Evolutionary conservation across 1,139 yeast genomes (phyloP).

Genomic region (Candida sp.): DNA sequence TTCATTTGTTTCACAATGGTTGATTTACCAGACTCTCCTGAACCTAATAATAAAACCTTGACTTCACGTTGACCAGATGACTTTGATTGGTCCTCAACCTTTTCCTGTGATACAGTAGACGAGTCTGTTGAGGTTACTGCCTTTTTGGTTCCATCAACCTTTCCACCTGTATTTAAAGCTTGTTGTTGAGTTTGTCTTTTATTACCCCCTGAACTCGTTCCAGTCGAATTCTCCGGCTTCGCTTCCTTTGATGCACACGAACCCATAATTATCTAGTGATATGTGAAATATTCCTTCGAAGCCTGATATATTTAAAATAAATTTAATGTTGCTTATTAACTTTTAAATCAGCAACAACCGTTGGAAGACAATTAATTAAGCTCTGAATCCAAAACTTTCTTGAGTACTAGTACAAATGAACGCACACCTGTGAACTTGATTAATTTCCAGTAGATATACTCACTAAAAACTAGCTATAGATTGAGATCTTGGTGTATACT

Average conservation of each 20-base stretch:
- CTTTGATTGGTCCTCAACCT: constrained; percentile 6
- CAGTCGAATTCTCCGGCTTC: constrained; percentile 3
- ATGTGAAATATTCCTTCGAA: too few relatives aligned
- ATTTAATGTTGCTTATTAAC: too few relatives aligned
- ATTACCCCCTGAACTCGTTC: constrained; percentile 6
- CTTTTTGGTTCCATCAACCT: neutral
- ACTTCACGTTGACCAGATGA: constrained; percentile 35
- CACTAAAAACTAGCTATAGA: neutral
- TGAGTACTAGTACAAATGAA: neutral
- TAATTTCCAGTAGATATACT: neutral
- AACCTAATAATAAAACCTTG: constrained; percentile 65
- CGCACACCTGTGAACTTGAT: neutral
- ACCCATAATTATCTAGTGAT: constrained; percentile 8
- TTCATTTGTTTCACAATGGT: constrained; percentile 75
- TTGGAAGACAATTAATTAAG: neutral
- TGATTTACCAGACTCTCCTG: constrained; percentile 80
- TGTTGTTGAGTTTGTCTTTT: constrained; percentile 12
- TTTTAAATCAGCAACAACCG: neutral
- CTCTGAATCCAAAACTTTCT: neutral
- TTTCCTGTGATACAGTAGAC: constrained; percentile 2
- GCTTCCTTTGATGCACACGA: constrained; percentile 12
- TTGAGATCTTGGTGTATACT: neutral
- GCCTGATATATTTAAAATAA: neutral
- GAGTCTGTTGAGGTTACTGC: constrained; percentile 2
- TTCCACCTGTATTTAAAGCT: constrained; percentile 5